A percentile compares a stretch with the other conserved stretches of the same genome.
Evolutionary conservation across 2,329 filamentous ascomycete genomes (phyloP).

Genomic region (Botryotinia narcissicola): DNA sequence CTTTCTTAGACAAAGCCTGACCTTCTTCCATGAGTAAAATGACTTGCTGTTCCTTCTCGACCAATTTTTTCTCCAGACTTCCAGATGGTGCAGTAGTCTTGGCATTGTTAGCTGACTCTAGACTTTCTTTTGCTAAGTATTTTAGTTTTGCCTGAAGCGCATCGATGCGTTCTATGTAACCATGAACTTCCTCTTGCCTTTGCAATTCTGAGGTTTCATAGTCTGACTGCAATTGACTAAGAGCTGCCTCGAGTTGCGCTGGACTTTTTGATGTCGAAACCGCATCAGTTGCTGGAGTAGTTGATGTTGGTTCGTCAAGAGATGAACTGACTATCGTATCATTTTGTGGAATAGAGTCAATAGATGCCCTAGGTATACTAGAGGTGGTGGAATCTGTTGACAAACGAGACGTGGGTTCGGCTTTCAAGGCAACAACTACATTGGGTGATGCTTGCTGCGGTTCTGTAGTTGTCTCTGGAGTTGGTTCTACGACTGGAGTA

Average conservation of each 20-base stretch:
- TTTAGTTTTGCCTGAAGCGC: constrained; percentile 87
- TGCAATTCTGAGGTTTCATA: constrained; percentile 40
- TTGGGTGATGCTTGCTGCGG: constrained; percentile 21
- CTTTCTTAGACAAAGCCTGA: constrained; percentile 78
- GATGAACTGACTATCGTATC: constrained; percentile 34
- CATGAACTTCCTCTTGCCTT: constrained; percentile 78
- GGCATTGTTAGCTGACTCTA: constrained; percentile 69
- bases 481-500: constrained; percentile 10
- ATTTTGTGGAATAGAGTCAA: constrained; percentile 28
- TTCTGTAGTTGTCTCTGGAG: not conserved
- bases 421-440: constrained; percentile 21
- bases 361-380: constrained; percentile 31
- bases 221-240: constrained; percentile 40
- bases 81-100: constrained; percentile 61
- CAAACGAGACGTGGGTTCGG: constrained; percentile 30
- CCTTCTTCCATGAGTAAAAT: constrained; percentile 90
- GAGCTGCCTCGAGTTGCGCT: constrained; percentile 42
- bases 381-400: constrained; percentile 35
- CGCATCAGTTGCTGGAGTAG: not conserved
- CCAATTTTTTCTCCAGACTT: constrained; percentile 72
- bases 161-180: constrained; percentile 86
- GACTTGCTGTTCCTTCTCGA: constrained; percentile 88
- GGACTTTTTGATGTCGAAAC: constrained; percentile 23
- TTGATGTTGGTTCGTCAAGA: constrained; percentile 31
- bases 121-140: constrained; percentile 78